Base-by-base conservation (phyloP, 768 basidiomycete genomes). In the Suillus occidentalis region DNA sequence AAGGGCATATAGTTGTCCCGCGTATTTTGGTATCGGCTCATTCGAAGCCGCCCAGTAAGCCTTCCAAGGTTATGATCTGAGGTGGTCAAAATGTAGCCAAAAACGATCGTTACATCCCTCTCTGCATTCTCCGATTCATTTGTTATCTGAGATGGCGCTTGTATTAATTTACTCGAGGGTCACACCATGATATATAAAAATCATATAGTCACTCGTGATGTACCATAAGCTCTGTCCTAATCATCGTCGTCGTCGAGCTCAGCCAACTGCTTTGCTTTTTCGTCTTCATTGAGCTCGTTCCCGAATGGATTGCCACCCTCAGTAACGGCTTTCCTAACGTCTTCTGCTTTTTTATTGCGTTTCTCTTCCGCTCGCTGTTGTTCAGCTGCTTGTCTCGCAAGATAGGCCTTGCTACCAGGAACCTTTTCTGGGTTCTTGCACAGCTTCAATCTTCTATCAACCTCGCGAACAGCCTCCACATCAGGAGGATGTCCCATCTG, bases 391-490 rank as follows among this genome's bases (percentile, higher is more conserved):
- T 86, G 88, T 73, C 87, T 88, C 25, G 86, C 85, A 31, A 89
- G 75, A 75, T 90, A 95, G 3, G 92, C 90, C 66, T 87, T 89
- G 67, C 89, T 97, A n/a, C 95, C 95, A 14, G 89, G 87, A 6
- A 97, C 89, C 76, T 96, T 97, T 77, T 97, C 95, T 6, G 97
- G 97, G 71, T 99, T 99, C 74, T 95, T 93, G 81, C 97, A 98
- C 43, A 90, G 72, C 71, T 87, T 89, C 55, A 99, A 80, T 53
- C 95, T 83, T 72, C 90, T 85, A 75, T 99, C 97, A 8, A 99
- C 89, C 71, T 92, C 91, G 16, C 92, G 90, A 16, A 98, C 95
- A 37, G 84, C 81, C 65, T 94, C 94, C 14, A 97, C 82, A 64
- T 92, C 83, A n/a, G 94, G 87, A 31, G 85, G 83, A 22, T 82